Evolutionary conservation across 2,329 filamentous ascomycete genomes (phyloP).

Genomic region (Sporothrix dimorphospora): DNA sequence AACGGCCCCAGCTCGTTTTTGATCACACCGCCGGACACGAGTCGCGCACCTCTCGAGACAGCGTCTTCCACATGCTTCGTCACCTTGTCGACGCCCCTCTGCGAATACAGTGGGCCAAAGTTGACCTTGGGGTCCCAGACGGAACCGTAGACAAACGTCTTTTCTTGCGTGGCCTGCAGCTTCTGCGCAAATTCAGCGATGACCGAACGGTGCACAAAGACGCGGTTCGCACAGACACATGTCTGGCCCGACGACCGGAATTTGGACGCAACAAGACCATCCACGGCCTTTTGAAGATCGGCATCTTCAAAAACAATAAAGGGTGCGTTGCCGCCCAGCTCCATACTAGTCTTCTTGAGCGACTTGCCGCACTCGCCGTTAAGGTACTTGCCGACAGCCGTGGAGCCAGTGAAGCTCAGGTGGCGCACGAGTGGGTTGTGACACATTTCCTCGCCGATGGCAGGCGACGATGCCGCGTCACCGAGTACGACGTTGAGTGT

Average conservation of each 20-base stretch:
- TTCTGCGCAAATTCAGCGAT: slow-evolving; percentile 73
- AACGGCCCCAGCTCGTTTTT: slow-evolving; percentile 72
- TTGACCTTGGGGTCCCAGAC: slow-evolving; percentile 76
- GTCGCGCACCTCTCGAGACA: neutral
- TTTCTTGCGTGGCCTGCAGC: slow-evolving; percentile 59
- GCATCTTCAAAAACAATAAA: slow-evolving; percentile 98
- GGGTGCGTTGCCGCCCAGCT: slow-evolving; percentile 91
- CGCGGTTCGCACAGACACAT: slow-evolving; percentile 85
- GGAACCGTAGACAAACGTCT: slow-evolving; percentile 39
- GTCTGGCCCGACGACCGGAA: slow-evolving; percentile 96
- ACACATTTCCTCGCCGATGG: slow-evolving; percentile 76
- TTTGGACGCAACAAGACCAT: slow-evolving; percentile 81
- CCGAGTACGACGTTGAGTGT: slow-evolving; percentile 86
- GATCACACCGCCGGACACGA: neutral
- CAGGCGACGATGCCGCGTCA: slow-evolving; percentile 73
- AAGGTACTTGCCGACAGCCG: slow-evolving; percentile 68
- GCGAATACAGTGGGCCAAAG: slow-evolving; percentile 65
- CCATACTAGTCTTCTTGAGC: slow-evolving; percentile 80
- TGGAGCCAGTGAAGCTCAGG: slow-evolving; percentile 89
- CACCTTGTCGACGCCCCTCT: neutral
- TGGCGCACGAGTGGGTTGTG: slow-evolving; percentile 79
- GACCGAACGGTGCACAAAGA: slow-evolving; percentile 77
- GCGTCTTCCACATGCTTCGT: neutral
- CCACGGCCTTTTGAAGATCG: slow-evolving; percentile 81
- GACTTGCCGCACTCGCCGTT: slow-evolving; percentile 89